Conservation (phyloP, 2,329 filamentous ascomycete genomes). For the Aspergillus unguis region DNA sequence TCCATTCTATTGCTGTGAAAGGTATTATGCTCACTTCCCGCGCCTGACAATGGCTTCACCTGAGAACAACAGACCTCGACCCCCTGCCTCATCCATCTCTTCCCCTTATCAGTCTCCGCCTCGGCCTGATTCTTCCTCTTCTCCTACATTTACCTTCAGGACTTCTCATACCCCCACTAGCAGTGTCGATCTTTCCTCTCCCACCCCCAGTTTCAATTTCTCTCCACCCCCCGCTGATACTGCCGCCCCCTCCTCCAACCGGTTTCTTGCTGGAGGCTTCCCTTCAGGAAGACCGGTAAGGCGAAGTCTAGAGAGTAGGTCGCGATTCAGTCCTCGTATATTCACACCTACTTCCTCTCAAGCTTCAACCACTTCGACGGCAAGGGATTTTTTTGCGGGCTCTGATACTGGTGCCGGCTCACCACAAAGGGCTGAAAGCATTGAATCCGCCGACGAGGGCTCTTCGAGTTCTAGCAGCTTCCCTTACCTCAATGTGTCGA, state of each 20-base stretch:
- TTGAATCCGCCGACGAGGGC: background rate
- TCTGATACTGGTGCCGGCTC: background rate
- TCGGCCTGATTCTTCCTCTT: background rate
- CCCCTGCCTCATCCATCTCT: background rate
- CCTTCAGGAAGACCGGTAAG: background rate
- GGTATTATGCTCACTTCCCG: background rate
- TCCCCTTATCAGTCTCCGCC: background rate
- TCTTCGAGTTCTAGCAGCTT: background rate
- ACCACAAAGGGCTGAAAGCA: background rate
- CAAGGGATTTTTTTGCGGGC: background rate
- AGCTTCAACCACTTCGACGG: constrained; percentile 1
- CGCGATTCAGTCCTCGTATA: too few relatives aligned
- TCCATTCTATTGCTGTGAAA: background rate
- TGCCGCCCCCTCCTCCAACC: background rate
- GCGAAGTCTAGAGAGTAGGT: background rate
- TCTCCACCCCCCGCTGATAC: background rate
- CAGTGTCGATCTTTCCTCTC: background rate
- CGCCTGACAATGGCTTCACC: background rate
- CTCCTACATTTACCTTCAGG: background rate
- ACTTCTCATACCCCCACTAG: background rate
- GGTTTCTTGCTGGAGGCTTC: background rate
- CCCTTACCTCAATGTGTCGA: constrained; percentile 2
- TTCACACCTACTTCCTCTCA: background rate
- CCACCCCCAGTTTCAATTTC: background rate
- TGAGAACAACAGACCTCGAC: background rate